These are phyloP conservation scores for Trametes villosa DNA, from an alignment of 768 basidiomycete species.

Conservation along the genomic window DNA sequence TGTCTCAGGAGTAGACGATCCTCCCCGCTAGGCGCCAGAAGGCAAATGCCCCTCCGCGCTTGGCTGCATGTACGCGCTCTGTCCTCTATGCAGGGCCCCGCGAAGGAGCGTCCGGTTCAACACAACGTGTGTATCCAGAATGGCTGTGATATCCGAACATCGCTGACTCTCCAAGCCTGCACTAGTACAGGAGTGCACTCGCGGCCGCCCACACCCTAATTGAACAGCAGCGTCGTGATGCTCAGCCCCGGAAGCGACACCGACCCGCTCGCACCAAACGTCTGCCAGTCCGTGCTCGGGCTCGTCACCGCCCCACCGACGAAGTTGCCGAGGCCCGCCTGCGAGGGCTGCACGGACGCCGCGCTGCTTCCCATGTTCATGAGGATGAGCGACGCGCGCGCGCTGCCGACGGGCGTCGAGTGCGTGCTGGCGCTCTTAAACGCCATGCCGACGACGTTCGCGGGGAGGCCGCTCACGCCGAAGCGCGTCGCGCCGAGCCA, in stretches of 20 bases:
- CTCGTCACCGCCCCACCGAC: conserved; percentile 9
- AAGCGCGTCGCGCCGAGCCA: conserved; percentile 13
- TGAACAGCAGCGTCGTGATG: conserved; percentile 12
- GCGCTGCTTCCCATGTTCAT: conserved; percentile 12
- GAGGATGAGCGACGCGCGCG: conserved; percentile 9
- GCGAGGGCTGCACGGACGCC: not conserved
- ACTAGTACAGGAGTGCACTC: not conserved
- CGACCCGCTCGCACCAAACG: conserved; percentile 6
- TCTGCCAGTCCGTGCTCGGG: conserved; percentile 10
- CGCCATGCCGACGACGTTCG: conserved; percentile 11
- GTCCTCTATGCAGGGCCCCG: too few species aligned
- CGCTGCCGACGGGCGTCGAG: conserved; percentile 3
- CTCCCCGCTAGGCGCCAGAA: too few species aligned
- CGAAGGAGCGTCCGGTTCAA: too few species aligned
- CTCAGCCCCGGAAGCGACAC: conserved; percentile 5
- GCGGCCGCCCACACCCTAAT: not conserved
- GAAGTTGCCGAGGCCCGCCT: conserved; percentile 7
- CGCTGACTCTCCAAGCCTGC: too few species aligned
- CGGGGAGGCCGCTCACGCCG: conserved; percentile 8
- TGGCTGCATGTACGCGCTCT: too few species aligned
- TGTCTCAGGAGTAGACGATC: too few species aligned
- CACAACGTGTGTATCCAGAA: too few species aligned
- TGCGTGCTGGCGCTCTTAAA: conserved; percentile 1
- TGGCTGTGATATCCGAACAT: too few species aligned
- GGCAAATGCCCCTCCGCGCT: too few species aligned